phyloP scores from a whole-genome alignment of 2,329 filamentous ascomycete species.

The Alternaria infectoria region DNA sequence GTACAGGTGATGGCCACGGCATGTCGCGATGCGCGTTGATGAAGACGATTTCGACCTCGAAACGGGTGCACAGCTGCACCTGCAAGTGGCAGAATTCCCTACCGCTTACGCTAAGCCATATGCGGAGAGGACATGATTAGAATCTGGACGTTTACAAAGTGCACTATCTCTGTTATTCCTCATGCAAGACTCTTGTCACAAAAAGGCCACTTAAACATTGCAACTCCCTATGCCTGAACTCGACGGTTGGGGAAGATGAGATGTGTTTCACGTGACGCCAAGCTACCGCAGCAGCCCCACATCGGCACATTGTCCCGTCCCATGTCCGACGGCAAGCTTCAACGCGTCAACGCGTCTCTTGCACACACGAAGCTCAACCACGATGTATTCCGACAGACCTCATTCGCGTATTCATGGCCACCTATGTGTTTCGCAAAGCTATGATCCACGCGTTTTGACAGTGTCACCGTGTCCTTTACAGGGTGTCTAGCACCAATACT shows the following conservation, averaged over 20 bases:
- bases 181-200: no score
- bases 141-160: no score
- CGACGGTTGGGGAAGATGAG: neutral
- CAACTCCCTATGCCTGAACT: neutral
- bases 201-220: no score
- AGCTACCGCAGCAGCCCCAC: neutral
- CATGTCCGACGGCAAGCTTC: neutral
- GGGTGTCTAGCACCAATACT: neutral
- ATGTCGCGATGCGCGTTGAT: neutral
- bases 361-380: neutral
- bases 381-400: neutral
- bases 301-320: neutral
- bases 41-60: neutral
- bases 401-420: fast-evolving
- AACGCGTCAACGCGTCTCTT: neutral
- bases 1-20: no score
- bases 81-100: neutral
- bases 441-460: neutral
- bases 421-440: neutral
- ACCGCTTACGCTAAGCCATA: neutral
- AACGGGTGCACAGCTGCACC: no score
- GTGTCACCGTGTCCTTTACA: neutral
- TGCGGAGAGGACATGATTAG: neutral
- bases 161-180: no score
- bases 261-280: fast-evolving